A percentile compares a stretch with the other conserved stretches of the same genome.
Conservation (phyloP, 352 stramenopile species). For the Phytophthora syringae region DNA sequence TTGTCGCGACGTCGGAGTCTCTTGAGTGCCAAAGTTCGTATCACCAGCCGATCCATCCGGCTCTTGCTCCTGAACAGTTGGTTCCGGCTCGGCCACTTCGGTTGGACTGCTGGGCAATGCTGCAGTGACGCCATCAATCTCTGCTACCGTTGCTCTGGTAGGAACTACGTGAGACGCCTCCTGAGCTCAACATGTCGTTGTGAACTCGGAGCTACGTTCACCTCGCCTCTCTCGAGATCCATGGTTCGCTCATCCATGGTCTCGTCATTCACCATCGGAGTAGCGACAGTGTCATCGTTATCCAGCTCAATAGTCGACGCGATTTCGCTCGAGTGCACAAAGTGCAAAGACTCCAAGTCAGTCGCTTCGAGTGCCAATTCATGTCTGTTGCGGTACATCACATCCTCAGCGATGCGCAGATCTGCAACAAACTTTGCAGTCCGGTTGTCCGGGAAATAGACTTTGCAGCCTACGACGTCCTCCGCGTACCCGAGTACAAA, state of each 20-base stretch:
- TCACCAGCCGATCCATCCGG: no score
- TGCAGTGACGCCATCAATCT: no score
- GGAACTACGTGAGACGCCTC: background rate
- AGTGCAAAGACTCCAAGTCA: background rate
- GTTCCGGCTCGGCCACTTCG: no score
- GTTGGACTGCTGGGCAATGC: no score
- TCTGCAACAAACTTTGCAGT: background rate
- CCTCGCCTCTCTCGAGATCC: background rate
- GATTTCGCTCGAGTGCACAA: background rate
- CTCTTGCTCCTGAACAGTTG: no score
- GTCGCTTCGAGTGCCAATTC: no score
- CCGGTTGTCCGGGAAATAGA: background rate
- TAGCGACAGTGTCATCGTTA: background rate
- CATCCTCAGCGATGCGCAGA: background rate
- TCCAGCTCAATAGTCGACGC: background rate
- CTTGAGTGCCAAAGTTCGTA: no score
- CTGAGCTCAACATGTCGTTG: background rate
- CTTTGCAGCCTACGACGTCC: background rate
- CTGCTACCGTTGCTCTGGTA: no score
- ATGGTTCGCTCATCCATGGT: background rate
- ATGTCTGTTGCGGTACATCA: background rate
- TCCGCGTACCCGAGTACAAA: background rate
- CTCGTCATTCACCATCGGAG: background rate
- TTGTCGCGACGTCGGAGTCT: no score
- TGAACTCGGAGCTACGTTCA: background rate